Conservation (phyloP, 352 stramenopile species). For the Globisporangium yorkense region DNA sequence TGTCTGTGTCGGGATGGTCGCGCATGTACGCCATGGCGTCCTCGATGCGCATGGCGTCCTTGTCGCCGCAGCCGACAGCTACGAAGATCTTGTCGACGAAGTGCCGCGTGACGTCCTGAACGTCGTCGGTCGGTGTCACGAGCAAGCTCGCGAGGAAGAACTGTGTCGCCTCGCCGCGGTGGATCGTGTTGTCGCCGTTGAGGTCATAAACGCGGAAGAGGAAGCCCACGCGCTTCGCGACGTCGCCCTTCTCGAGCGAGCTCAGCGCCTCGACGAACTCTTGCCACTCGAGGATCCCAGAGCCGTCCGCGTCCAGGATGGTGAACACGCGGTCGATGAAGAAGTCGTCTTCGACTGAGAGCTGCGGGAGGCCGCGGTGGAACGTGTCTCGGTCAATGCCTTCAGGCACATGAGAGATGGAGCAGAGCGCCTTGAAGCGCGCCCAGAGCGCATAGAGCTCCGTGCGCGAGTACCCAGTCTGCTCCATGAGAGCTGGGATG, state of each 20-base stretch:
- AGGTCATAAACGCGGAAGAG: conserved; percentile 77
- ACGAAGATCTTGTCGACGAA: conserved; percentile 65
- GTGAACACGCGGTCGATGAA: conserved; percentile 71
- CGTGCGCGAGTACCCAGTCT: conserved; percentile 49
- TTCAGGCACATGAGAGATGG: conserved; percentile 33
- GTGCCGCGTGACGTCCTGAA: conserved; percentile 43
- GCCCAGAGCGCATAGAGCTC: conserved; percentile 65
- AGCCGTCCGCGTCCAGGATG: conserved; percentile 57
- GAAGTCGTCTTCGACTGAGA: conserved; percentile 62
- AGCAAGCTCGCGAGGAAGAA: conserved; percentile 65
- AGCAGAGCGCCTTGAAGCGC: conserved; percentile 69
- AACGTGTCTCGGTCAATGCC: conserved; percentile 70
- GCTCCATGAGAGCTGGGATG: conserved; percentile 28
- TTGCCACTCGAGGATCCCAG: conserved; percentile 57
- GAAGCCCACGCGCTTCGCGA: conserved; percentile 42
- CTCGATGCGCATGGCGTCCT: conserved; percentile 32
- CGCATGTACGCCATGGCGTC: conserved; percentile 46
- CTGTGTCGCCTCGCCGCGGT: conserved; percentile 42
- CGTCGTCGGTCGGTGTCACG: conserved; percentile 28
- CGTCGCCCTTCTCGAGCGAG: conserved; percentile 55
- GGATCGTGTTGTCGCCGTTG: conserved; percentile 56
- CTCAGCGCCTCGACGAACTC: conserved; percentile 71
- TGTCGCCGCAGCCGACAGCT: conserved; percentile 29
- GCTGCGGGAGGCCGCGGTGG: conserved; percentile 45
- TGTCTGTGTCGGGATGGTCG: conserved; percentile 39